A percentile compares a stretch with the other conserved stretches of the same genome.
phyloP scores from a whole-genome alignment of 106 monocot genomes.

The Agapanthus africanus region DNA sequence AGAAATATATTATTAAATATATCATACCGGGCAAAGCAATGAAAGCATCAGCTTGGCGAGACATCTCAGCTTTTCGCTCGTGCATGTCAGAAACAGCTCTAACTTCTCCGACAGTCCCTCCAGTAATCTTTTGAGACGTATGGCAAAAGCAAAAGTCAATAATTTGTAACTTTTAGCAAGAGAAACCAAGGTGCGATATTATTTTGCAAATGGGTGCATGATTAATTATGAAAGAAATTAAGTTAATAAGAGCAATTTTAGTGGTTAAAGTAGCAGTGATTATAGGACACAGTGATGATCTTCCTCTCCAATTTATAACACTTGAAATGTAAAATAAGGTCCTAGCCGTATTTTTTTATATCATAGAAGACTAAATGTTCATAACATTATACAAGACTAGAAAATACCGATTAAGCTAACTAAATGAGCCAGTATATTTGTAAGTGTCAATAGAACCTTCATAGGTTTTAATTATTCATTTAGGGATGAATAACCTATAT shows the following conservation, averaged over 20 bases:
- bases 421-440: neutral
- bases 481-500: too few relatives aligned
- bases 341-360: neutral
- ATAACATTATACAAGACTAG: neutral
- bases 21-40: conserved; percentile 75
- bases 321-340: neutral
- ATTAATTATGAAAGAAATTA: neutral
- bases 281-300: neutral
- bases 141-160: too few relatives aligned
- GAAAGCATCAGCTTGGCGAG: conserved; percentile 77
- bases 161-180: too few relatives aligned
- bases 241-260: neutral
- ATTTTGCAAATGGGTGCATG: neutral
- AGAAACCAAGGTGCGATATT: neutral
- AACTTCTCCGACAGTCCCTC: conserved; percentile 64
- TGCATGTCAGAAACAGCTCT: conserved; percentile 75
- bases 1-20: too few relatives aligned
- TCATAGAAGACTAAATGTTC: neutral
- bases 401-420: neutral
- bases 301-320: neutral
- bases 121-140: conserved; percentile 55
- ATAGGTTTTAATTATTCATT: neutral
- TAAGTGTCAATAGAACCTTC: neutral
- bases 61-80: conserved; percentile 77
- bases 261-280: neutral